A percentile compares a stretch with the other conserved stretches of the same genome.
These are phyloP conservation scores for Naematelia encephala DNA, from an alignment of 768 basidiomycete species.

Conservation along the genomic window DNA sequence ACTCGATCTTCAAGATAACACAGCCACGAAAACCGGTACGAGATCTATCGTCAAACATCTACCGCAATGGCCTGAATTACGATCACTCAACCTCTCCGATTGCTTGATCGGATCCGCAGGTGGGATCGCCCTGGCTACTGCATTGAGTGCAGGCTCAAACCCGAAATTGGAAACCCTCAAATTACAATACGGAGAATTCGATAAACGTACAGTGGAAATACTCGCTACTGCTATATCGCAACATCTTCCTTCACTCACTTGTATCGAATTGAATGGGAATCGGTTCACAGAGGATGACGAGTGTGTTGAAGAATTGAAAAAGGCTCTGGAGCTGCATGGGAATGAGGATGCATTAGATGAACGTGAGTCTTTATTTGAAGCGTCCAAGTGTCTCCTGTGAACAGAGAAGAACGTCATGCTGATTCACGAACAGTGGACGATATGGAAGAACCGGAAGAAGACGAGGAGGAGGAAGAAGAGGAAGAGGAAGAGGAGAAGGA, in stretches of 20 bases:
- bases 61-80: slow-evolving; percentile 66
- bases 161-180: slow-evolving; percentile 70
- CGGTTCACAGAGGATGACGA: slow-evolving; percentile 55
- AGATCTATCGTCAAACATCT: slow-evolving; percentile 65
- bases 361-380: slow-evolving; percentile 52
- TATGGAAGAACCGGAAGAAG: slow-evolving; percentile 62
- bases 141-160: slow-evolving; percentile 67
- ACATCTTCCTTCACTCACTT: slow-evolving; percentile 61
- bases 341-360: slow-evolving; percentile 80
- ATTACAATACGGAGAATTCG: slow-evolving; percentile 89
- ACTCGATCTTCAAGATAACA: slow-evolving; percentile 85
- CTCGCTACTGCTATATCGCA: slow-evolving; percentile 65
- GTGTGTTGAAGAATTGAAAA: slow-evolving; percentile 53
- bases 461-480: slow-evolving; percentile 56
- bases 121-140: slow-evolving; percentile 63
- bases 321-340: slow-evolving; percentile 52
- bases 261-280: slow-evolving; percentile 82
- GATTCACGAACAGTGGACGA: slow-evolving; percentile 58
- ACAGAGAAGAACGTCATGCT: neutral
- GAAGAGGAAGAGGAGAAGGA: slow-evolving; percentile 32
- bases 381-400: neutral
- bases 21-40: slow-evolving; percentile 51
- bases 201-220: slow-evolving; percentile 63
- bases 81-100: slow-evolving; percentile 84
- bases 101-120: slow-evolving; percentile 82